Evolutionary conservation across 2,329 filamentous ascomycete genomes (phyloP).

Genomic region (Aspergillus ochraceus): DNA sequence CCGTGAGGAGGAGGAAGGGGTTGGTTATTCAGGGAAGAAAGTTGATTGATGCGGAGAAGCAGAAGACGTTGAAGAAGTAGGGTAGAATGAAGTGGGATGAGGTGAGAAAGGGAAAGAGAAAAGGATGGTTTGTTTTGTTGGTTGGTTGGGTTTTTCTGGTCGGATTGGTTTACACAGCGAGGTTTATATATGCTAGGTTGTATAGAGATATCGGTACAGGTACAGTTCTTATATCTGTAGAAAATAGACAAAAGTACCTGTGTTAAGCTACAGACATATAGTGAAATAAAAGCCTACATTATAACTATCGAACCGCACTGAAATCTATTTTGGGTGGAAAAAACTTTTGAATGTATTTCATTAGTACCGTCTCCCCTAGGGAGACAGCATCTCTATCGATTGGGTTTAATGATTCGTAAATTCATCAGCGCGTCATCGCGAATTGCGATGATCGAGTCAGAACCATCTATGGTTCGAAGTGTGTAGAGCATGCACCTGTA

Average conservation of each 20-base stretch:
- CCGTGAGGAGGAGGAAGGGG: conserved; percentile 82
- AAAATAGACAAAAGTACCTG: neutral
- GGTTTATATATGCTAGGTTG: neutral
- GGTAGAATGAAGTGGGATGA: conserved; percentile 27
- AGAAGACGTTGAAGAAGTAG: conserved; percentile 67
- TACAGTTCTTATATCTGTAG: neutral
- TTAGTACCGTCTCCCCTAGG: neutral
- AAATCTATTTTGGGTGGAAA: too few species aligned
- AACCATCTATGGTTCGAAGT: neutral
- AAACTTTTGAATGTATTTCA: neutral
- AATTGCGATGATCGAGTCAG: neutral
- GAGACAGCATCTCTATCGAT: neutral
- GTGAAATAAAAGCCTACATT: too few species aligned
- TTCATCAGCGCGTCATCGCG: neutral
- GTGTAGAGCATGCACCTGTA: neutral
- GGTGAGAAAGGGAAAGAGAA: neutral
- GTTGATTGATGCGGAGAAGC: conserved; percentile 88
- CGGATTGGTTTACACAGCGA: neutral
- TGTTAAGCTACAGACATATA: too few species aligned
- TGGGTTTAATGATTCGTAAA: neutral
- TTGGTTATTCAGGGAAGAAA: conserved; percentile 76
- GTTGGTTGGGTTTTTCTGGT: neutral
- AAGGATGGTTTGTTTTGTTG: too few species aligned
- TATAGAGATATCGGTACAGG: neutral
- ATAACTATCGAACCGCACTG: too few species aligned